phyloP scores from a whole-genome alignment of 78 protist genomes.

The Emiliania huxleyi region DNA sequence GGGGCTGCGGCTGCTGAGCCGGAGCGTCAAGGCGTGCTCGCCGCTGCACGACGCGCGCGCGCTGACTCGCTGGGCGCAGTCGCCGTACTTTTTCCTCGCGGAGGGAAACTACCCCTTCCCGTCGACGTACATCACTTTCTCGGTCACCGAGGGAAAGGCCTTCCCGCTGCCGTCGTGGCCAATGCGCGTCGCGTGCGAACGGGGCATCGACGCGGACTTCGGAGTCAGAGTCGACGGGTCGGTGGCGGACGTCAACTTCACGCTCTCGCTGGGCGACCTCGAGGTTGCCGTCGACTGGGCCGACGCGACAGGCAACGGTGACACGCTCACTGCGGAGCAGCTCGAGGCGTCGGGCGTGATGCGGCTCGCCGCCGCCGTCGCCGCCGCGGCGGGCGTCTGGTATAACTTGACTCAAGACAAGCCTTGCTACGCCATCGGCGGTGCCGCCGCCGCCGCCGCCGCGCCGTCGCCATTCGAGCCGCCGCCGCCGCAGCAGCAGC shows the following conservation, averaged over 20 bases:
- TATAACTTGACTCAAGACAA: neutral
- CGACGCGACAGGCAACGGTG: neutral
- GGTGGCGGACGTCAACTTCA: neutral
- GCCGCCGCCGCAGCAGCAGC: too few relatives aligned
- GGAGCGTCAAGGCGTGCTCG: neutral
- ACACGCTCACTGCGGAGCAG: neutral
- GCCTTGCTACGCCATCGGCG: neutral
- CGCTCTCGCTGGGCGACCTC: neutral
- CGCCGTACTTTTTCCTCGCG: too few relatives aligned
- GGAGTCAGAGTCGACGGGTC: neutral
- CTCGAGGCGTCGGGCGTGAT: neutral
- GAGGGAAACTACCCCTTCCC: too few relatives aligned
- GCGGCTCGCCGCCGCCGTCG: conserved; percentile 1
- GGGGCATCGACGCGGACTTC: neutral
- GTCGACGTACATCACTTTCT: neutral
- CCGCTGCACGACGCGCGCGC: too few relatives aligned
- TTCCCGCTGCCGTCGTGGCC: neutral
- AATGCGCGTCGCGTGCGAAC: neutral
- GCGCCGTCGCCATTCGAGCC: too few relatives aligned
- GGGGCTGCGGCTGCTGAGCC: neutral
- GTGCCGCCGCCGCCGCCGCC: too few relatives aligned
- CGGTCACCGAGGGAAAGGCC: neutral
- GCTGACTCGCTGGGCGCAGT: too few relatives aligned
- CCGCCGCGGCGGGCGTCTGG: conserved; percentile 44
- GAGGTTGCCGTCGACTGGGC: conserved; percentile 22